These are phyloP conservation scores for Amaranthus palmeri DNA, from an alignment of 148 eudicot species.

Conservation along the genomic window DNA sequence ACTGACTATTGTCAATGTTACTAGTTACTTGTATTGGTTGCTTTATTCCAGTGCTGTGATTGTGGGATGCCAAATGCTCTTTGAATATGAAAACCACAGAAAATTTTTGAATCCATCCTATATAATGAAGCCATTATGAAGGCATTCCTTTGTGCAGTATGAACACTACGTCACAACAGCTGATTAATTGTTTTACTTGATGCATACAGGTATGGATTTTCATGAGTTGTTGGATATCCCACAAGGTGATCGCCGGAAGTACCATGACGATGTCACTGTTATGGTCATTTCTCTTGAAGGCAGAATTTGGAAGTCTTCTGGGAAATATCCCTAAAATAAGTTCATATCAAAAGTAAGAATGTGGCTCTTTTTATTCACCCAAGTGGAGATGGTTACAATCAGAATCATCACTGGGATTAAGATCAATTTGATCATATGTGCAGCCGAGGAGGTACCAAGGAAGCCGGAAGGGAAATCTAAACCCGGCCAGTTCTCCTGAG, in stretches of 20 bases:
- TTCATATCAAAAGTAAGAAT: constrained; percentile 17
- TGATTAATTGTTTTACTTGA: neutral
- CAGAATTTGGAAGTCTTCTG: constrained; percentile 98
- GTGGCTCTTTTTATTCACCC: constrained; percentile 5
- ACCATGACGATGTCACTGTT: constrained; percentile 98
- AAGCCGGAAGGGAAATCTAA: neutral
- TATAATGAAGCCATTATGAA: no score
- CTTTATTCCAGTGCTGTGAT: neutral
- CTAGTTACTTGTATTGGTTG: neutral
- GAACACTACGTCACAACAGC: neutral
- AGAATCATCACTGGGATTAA: neutral
- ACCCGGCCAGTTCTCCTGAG: constrained; percentile 17
- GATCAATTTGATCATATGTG: constrained; percentile 9
- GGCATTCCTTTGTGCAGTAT: no score
- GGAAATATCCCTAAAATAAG: constrained; percentile 66
- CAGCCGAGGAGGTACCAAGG: neutral
- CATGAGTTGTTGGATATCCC: constrained; percentile 98
- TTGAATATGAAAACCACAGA: no score
- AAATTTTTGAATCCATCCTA: no score
- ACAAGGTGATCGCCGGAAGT: constrained; percentile 93
- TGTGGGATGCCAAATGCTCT: neutral
- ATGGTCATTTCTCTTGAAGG: constrained; percentile 99
- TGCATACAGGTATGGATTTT: constrained; percentile 77
- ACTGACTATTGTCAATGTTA: neutral
- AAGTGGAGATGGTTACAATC: constrained; percentile 7